A percentile compares a stretch with the other conserved stretches of the same genome.
phyloP scores from a whole-genome alignment of 805 yeast species.

The Vanderwaltozyma polyspora region DNA sequence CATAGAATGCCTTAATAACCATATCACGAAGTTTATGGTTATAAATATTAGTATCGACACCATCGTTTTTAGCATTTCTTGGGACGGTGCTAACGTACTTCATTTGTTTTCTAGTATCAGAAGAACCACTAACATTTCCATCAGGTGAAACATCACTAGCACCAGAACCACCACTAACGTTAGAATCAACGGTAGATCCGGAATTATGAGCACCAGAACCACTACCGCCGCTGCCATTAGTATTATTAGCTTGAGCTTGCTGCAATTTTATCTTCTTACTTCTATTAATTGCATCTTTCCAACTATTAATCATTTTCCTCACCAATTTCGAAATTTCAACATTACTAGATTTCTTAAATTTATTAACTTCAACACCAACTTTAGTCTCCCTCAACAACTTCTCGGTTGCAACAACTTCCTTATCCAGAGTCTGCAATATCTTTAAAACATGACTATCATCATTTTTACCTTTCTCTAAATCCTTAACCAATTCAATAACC shows the following conservation, averaged over 20 bases:
- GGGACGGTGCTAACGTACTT: slow-evolving; percentile 42
- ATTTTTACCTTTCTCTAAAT: slow-evolving; percentile 56
- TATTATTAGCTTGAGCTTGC: slow-evolving; percentile 5
- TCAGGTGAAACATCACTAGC: neutral
- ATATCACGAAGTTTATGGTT: slow-evolving; percentile 75
- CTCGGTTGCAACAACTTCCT: slow-evolving; percentile 73
- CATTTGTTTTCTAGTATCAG: slow-evolving; percentile 21
- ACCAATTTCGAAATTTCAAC: slow-evolving; percentile 60
- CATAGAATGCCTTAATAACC: slow-evolving; percentile 72
- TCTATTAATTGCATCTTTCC: slow-evolving; percentile 81
- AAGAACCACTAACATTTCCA: neutral
- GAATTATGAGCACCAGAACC: neutral
- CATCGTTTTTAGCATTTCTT: slow-evolving; percentile 75
- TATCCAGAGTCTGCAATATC: slow-evolving; percentile 52
- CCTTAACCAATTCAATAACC: slow-evolving; percentile 55
- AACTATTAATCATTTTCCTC: slow-evolving; percentile 66
- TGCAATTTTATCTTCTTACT: slow-evolving; percentile 35
- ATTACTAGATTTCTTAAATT: slow-evolving; percentile 58
- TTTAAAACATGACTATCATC: slow-evolving; percentile 55
- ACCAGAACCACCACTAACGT: neutral
- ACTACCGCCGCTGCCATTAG: neutral
- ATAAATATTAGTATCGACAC: slow-evolving; percentile 57
- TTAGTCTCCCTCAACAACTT: slow-evolving; percentile 77
- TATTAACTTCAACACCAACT: slow-evolving; percentile 94
- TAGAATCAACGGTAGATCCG: neutral